Base-by-base conservation (phyloP, 371 early-diverging fungal species). In the Capillidium heterosporum region DNA sequence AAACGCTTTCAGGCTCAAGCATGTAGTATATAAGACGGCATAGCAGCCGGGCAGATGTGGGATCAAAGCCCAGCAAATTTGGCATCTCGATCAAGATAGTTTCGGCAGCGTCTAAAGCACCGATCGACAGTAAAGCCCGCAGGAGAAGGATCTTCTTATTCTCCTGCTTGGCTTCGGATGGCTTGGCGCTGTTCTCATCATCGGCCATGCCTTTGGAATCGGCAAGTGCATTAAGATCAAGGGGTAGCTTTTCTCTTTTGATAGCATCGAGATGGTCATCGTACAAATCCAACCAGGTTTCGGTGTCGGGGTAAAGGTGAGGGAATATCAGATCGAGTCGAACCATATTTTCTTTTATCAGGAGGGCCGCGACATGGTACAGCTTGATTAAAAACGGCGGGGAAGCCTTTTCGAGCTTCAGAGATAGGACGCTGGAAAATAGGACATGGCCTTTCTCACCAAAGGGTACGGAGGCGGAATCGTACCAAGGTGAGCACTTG, bases 401-500 rank as follows among this genome's bases (percentile, higher is more conserved):
- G 10, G 40, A 40, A 13, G n/a, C 40, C 10, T 50, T 27, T 27
- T 17, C 23, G 29, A 23, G 26, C 31, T 27, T 29, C 32, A 50
- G 19, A 50, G n/a, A n/a, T n/a, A n/a, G n/a, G n/a, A 31, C 4
- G 19, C 19, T 29, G 15, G 51, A 5, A 21, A 50, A 50, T 23
- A 17, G 21, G 31, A 50, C 21, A 31, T 17, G 27, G 13, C 21
- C 17, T 11, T 27, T 32, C 17, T 23, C 23, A 32, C 27, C 17
- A 24, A 27, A 50, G 8, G 29, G 21, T 24, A 11, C 10, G n/a
- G 31, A 29, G 31, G 21, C 51, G 19, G 21, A 17, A 17, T 50
- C 15, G 19, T 27, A 68, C 91, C 91, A 90, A 13, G 78, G 80
- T 13, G 87, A 82, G 10, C 66, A 65, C 23, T 73, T 71, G 19